Percentiles rank a stretch among this genome's conserved stretches.
These are phyloP conservation scores for Beauveria medogensis DNA, from an alignment of 2,329 filamentous ascomycete genomes.

Conservation along the genomic window DNA sequence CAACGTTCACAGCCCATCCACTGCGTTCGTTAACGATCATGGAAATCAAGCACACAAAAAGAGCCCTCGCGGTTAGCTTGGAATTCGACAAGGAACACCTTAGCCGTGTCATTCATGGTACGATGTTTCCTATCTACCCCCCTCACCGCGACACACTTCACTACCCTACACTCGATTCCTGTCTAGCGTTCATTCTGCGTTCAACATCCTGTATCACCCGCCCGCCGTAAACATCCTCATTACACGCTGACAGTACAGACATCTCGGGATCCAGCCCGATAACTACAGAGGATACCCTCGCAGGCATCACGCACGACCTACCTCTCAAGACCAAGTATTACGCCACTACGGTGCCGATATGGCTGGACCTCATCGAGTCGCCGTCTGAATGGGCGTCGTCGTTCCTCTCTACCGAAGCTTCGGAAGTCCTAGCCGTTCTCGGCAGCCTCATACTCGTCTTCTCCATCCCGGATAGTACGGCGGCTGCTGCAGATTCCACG, in stretches of 20 bases:
- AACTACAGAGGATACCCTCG: conserved; percentile 35
- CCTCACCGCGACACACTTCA: not conserved
- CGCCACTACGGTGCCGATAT: conserved; percentile 51
- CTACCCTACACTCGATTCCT: not conserved
- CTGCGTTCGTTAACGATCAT: not conserved
- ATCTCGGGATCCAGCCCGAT: conserved; percentile 41
- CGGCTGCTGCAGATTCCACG: conserved; percentile 13
- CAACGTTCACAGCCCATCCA: not conserved
- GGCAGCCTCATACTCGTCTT: conserved; percentile 48
- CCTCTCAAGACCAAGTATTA: conserved; percentile 54
- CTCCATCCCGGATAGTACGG: conserved; percentile 16
- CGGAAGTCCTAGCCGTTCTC: conserved; percentile 52
- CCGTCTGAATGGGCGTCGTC: conserved; percentile 47
- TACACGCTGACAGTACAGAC: conserved; percentile 27
- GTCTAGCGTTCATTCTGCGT: too few relatives aligned
- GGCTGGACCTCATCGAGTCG: conserved; percentile 54
- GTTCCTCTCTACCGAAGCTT: conserved; percentile 53
- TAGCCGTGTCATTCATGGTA: conserved; percentile 46
- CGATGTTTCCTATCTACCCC: not conserved
- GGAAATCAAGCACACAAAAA: conserved; percentile 42
- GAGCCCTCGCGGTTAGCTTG: conserved; percentile 51
- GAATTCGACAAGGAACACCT: conserved; percentile 38
- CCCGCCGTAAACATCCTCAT: not conserved
- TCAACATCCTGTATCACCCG: not conserved
- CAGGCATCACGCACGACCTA: conserved; percentile 52